Conservation (phyloP, 2,329 filamentous ascomycete genomes). For the Stachybotrys chlorohalonatus region DNA sequence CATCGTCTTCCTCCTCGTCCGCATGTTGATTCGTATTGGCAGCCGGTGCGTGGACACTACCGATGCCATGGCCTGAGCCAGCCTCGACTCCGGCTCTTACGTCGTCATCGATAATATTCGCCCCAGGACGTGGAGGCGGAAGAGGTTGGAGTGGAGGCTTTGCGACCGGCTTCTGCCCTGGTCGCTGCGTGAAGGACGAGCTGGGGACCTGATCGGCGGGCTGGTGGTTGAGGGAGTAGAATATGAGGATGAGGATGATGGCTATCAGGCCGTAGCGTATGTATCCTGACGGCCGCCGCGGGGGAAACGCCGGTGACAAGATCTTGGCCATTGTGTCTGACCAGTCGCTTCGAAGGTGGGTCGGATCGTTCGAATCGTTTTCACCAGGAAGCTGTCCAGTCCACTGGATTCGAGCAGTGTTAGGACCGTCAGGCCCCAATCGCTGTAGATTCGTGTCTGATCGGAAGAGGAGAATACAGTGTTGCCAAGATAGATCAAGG, state of each 20-base stretch:
- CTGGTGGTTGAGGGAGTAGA: conserved; percentile 17
- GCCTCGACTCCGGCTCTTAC: neutral
- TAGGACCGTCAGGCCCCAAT: too few species aligned
- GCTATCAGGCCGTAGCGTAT: conserved; percentile 30
- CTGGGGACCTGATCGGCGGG: conserved; percentile 7
- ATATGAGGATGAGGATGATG: conserved; percentile 21
- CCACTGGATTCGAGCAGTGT: too few species aligned
- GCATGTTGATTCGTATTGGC: neutral
- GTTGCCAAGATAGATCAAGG: too few species aligned
- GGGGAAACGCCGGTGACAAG: conserved; percentile 30
- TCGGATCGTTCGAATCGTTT: too few species aligned
- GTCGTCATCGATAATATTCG: neutral
- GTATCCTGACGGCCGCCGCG: conserved; percentile 32
- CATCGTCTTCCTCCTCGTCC: neutral
- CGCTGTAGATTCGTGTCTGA: too few species aligned
- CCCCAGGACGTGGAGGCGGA: neutral
- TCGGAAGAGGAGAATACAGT: too few species aligned
- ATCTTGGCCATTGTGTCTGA: conserved; percentile 16
- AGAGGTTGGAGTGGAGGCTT: neutral
- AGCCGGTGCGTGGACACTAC: neutral
- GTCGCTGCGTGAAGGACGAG: neutral
- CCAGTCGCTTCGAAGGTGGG: neutral
- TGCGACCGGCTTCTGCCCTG: neutral
- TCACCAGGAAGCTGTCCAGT: too few species aligned
- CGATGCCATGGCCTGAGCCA: neutral